Percentiles rank a stretch among this genome's conserved stretches.
phyloP scores from a whole-genome alignment of 371 early-diverging fungal genomes.

The Basidiobolus meristosporus region DNA sequence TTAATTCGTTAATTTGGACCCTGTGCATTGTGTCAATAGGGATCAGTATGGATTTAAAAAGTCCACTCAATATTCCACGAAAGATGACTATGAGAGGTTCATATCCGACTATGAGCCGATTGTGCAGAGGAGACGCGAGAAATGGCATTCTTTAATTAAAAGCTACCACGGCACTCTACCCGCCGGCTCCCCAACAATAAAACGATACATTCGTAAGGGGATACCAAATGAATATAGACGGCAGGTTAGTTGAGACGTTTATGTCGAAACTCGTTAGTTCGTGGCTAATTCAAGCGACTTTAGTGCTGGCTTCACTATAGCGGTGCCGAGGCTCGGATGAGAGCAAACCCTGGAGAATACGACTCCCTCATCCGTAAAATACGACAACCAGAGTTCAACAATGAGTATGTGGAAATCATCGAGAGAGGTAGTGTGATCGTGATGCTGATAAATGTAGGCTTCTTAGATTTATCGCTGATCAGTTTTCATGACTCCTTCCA shows the following conservation, averaged over 20 bases:
- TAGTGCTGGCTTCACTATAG: constrained; percentile 68
- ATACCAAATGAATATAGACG: constrained; percentile 59
- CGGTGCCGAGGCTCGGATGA: constrained; percentile 44
- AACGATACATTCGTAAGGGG: constrained; percentile 64
- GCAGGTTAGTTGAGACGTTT: constrained; percentile 15
- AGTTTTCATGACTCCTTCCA: constrained; percentile 1
- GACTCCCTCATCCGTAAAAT: constrained; percentile 26
- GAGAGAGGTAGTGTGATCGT: constrained; percentile 29
- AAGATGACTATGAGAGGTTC: constrained; percentile 28
- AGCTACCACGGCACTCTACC: constrained; percentile 34
- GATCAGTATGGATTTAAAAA: constrained; percentile 50
- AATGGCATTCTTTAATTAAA: constrained; percentile 32
- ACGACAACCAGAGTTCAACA: constrained; percentile 18
- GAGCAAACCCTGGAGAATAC: constrained; percentile 40
- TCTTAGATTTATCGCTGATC: background rate
- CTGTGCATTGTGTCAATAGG: no score
- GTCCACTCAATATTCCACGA: constrained; percentile 32
- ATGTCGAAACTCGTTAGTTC: background rate
- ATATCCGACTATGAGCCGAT: constrained; percentile 34
- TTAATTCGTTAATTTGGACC: no score
- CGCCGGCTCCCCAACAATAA: constrained; percentile 19
- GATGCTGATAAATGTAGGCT: background rate
- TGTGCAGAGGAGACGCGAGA: constrained; percentile 24
- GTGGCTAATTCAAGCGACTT: background rate
- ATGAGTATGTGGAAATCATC: constrained; percentile 56